phyloP scores from a whole-genome alignment of 192 early-diverging fungal genomes.

The Dissophora globulifera region DNA sequence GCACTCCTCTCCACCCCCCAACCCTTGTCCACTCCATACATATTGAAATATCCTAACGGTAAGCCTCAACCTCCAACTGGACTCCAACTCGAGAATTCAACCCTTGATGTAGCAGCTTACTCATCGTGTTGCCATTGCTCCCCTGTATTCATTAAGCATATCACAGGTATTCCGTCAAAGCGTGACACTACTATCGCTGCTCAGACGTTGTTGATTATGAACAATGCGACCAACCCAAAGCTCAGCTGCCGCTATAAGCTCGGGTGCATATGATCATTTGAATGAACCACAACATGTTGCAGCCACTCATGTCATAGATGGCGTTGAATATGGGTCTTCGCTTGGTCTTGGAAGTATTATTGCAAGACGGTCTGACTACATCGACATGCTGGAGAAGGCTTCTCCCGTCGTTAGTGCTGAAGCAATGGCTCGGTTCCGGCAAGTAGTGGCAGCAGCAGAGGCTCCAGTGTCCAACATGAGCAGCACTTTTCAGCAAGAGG shows the following conservation, averaged over 20 bases:
- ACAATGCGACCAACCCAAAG: neutral
- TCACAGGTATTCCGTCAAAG: no score
- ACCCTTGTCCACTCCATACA: no score
- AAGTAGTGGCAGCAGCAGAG: neutral
- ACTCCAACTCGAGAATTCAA: no score
- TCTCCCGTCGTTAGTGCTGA: neutral
- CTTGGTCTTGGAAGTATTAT: neutral
- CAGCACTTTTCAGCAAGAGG: constrained; percentile 1
- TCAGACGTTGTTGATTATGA: no score
- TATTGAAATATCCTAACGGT: no score
- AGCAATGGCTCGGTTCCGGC: neutral
- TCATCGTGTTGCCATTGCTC: no score
- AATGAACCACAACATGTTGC: neutral
- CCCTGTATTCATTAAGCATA: no score
- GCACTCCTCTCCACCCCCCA: no score
- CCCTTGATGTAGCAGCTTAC: no score
- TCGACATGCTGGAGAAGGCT: neutral
- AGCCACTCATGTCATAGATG: neutral
- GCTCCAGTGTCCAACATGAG: neutral
- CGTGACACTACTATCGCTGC: no score
- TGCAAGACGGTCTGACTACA: neutral
- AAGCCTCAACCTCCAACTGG: no score
- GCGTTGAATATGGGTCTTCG: constrained; percentile 1
- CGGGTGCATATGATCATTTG: constrained; percentile 1
- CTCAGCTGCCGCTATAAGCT: neutral